Evolutionary conservation across 148 eudicot genomes (phyloP), one percentile per base, ranked within the genome.

Genomic region (Persicaria tinctoria): DNA sequence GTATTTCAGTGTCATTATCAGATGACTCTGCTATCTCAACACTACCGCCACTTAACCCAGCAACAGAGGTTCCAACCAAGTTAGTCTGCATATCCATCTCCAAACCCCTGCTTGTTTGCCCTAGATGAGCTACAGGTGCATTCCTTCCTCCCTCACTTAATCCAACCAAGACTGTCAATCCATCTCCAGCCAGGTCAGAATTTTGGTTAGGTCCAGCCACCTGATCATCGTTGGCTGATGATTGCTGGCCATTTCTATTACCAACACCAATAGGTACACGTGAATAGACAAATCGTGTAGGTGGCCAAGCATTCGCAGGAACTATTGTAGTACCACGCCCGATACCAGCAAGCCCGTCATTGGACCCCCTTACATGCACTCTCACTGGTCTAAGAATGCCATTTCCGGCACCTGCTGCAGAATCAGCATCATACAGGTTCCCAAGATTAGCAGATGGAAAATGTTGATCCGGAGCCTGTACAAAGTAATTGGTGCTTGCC

Each of bases 101-200:
- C 73, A 80, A 86, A 59, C 80, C 86, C 77, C 89, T 85, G 69
- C 83, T 85, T 9, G 84, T 76, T 74, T 83, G 91, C 73, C 84
- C 91, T 72, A 79, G 90, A 74, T 80, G 86, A 78, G 78, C 76
- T 78, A 77, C 83, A 57, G 76, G 77, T 38, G 64, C 69, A 84
- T 76, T 84, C 76, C 84, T 89, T 56, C 86, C 87, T 77, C 91
- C 97, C 71, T 92, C 91, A 85, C 97, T 92, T 57, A 95, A 86
- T 76, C 99, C 99, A 84, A 96, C 97, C 84, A 96, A 83, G 81
- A 93, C 99, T 38, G 97, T 96, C 77, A 96, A 86, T 57, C 99
- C 97, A 79, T 90, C 97, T 77, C 97, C 96, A 75, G 87, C 83
- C 77, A 83, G 74, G 18, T 92, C 99, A 57, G 78, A 93, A 76